phyloP scores from a whole-genome alignment of 345 rosid species.

The Heritiera fomes region DNA sequence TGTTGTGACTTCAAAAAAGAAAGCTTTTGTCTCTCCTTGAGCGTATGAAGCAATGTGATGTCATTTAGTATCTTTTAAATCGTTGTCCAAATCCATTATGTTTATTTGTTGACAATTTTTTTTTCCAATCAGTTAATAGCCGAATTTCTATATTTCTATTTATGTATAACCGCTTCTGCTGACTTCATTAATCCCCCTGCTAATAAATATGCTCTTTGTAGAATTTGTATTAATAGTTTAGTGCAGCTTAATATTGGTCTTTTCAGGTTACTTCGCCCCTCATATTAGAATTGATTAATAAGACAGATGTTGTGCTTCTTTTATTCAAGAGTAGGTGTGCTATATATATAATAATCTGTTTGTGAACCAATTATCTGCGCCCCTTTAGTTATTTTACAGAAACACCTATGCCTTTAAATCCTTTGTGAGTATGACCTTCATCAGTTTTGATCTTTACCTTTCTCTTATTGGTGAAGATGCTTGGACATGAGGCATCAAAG shows the following conservation, averaged over 20 bases:
- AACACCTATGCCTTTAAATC: background rate
- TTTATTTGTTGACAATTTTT: background rate
- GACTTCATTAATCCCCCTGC: background rate
- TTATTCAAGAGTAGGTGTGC: no score
- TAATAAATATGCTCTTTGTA: background rate
- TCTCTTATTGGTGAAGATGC: slow-evolving; percentile 49
- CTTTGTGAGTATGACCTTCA: background rate
- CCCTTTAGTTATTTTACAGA: background rate
- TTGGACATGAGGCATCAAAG: slow-evolving; percentile 76
- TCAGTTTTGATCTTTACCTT: background rate
- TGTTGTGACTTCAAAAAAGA: background rate
- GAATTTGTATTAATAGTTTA: background rate
- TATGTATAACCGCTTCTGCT: background rate
- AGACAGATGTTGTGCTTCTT: no score
- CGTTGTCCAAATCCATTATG: background rate
- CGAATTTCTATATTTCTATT: background rate
- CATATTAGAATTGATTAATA: no score
- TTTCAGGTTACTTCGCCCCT: no score
- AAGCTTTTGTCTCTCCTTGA: background rate
- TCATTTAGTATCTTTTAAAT: background rate
- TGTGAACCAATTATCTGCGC: background rate
- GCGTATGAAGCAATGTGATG: background rate
- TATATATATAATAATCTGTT: no score
- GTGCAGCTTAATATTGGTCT: background rate
- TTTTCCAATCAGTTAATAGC: background rate